phyloP scores from a whole-genome alignment of 805 yeast genomes.

The Teunomyces funiuensis region DNA sequence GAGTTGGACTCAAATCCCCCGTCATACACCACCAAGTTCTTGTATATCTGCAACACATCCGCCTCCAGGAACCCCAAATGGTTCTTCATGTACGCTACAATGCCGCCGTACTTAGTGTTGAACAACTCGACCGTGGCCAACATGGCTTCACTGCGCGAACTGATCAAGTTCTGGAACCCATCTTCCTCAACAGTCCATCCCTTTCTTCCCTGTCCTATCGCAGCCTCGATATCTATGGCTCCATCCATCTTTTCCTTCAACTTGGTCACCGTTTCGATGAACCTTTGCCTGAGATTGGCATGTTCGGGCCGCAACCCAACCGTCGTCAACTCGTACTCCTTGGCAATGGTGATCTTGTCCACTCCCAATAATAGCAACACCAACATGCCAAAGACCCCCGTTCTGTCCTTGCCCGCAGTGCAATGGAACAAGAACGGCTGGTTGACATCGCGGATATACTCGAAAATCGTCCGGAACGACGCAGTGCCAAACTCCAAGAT shows the following conservation, averaged over 20 bases:
- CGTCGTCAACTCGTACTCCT: constrained; percentile 76
- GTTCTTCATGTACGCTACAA: constrained; percentile 45
- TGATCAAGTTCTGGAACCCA: constrained; percentile 59
- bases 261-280: constrained; percentile 29
- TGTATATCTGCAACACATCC: constrained; percentile 40
- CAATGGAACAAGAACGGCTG: constrained; percentile 64
- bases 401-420: constrained; percentile 85
- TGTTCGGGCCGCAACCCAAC: constrained; percentile 58
- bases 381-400: constrained; percentile 73
- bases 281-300: constrained; percentile 36
- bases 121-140: constrained; percentile 57
- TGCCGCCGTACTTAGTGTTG: constrained; percentile 52
- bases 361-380: constrained; percentile 64
- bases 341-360: constrained; percentile 60
- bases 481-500: constrained; percentile 51
- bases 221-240: constrained; percentile 19
- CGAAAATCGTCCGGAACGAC: constrained; percentile 51
- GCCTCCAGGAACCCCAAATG: constrained; percentile 43
- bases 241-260: constrained; percentile 26
- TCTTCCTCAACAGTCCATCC: constrained; percentile 45
- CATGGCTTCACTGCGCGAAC: constrained; percentile 72
- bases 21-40: constrained; percentile 25
- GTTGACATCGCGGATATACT: constrained; percentile 54
- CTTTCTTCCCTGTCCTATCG: constrained; percentile 37
- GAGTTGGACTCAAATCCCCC: constrained; percentile 1